These are phyloP conservation scores for Yarrowia phangngaensis DNA, from an alignment of 805 yeast species.

Conservation along the genomic window DNA sequence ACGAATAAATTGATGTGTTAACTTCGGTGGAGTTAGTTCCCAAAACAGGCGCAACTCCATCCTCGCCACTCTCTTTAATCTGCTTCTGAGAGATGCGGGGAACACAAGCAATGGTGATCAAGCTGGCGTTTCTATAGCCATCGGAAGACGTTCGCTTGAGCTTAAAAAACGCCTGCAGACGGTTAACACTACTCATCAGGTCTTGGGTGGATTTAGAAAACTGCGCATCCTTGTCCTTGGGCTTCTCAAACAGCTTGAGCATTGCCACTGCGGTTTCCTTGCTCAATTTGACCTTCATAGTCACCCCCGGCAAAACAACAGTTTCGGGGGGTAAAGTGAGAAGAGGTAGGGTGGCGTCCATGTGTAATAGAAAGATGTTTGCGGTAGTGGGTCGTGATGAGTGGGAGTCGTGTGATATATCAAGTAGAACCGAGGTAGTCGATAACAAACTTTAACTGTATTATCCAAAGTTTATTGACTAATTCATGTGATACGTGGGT, in stretches of 20 bases:
- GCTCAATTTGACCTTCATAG: slow-evolving; percentile 19
- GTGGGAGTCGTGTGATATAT: slow-evolving; percentile 16
- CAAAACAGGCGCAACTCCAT: slow-evolving; percentile 7
- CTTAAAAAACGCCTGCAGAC: slow-evolving; percentile 8
- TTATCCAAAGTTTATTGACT: not conserved
- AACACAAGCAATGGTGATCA: slow-evolving; percentile 27
- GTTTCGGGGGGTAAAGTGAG: slow-evolving; percentile 28
- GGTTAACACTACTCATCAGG: slow-evolving; percentile 8
- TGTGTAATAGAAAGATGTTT: not conserved
- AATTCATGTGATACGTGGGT: slow-evolving; percentile 21
- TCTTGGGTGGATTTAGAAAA: slow-evolving; percentile 25
- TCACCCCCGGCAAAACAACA: slow-evolving; percentile 27
- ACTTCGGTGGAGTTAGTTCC: slow-evolving; percentile 21
- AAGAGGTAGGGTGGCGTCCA: slow-evolving; percentile 25
- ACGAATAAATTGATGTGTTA: slow-evolving; percentile 16
- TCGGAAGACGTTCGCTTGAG: slow-evolving; percentile 24
- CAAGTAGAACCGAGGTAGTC: slow-evolving; percentile 23
- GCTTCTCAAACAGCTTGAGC: slow-evolving; percentile 25
- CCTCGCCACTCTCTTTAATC: slow-evolving; percentile 16
- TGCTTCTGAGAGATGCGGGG: slow-evolving; percentile 20
- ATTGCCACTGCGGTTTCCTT: slow-evolving; percentile 20
- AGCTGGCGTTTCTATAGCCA: slow-evolving; percentile 23
- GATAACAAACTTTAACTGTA: slow-evolving; percentile 11
- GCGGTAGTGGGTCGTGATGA: not conserved
- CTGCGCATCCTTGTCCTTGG: slow-evolving; percentile 12